phyloP scores from a whole-genome alignment of 208 protist species.

The Naegleria lovaniensis region DNA sequence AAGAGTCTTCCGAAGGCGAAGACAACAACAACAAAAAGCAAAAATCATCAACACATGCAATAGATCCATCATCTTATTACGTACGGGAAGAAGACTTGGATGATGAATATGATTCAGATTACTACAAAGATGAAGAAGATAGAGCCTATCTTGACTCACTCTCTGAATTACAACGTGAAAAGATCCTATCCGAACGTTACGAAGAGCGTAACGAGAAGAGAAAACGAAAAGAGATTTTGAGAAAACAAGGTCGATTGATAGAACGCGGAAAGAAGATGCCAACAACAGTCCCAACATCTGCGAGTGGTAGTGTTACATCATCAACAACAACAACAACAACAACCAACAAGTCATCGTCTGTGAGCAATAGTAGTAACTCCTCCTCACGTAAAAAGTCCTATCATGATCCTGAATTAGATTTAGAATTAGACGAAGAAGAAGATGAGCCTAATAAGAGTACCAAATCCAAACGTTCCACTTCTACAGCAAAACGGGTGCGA shows the following conservation, averaged over 20 bases:
- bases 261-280: background rate
- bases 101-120: constrained; percentile 1
- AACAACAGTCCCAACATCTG: background rate
- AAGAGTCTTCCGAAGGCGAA: background rate
- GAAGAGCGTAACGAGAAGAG: background rate
- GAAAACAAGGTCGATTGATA: background rate
- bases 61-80: no score
- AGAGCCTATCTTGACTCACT: background rate
- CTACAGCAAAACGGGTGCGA: no score
- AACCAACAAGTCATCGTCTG: no score
- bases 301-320: background rate
- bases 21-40: background rate
- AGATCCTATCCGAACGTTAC: background rate
- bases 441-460: background rate
- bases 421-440: background rate
- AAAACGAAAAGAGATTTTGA: background rate
- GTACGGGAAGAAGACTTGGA: background rate
- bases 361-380: no score
- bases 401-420: background rate
- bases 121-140: background rate
- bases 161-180: background rate
- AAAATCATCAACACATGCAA: background rate
- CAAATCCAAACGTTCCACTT: background rate
- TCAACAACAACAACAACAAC: background rate
- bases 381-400: no score